Evolutionary conservation across 2,329 filamentous ascomycete genomes (phyloP), one percentile per base, ranked within the genome.

Genomic region (Penicillium sp.): DNA sequence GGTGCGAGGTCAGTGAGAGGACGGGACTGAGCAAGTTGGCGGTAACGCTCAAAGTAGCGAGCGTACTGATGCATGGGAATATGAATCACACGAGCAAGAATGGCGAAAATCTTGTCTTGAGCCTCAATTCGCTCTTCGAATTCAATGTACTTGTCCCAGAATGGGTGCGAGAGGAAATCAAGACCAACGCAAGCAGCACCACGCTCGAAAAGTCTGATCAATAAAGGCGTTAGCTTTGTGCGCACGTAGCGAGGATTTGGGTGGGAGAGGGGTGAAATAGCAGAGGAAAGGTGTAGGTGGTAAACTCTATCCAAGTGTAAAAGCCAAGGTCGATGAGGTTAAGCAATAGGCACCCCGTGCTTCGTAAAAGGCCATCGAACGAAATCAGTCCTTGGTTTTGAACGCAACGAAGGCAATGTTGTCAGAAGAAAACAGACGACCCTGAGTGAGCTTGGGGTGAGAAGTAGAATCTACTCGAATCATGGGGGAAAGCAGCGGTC

Each of bases 141-240:
- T 71, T 97, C 94, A 60, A 99, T 85, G 69, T 96, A 99, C 76
- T 96, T 97, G 74, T 99, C 94, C 94, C 94, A 99, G 77, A 99
- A 97, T 1, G 92, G 92, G 70, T 97, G 92, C 2, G 92, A 88
- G 29, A 96, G 81, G 70, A 96, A 99, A 75, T 99, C 94, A 16
- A 97, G 82, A 14, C 94, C 94, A 39, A 96, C 92, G 65, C 84
- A 88, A 29, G 83, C 83, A 27, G 91, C 89, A 58, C 89, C 94
- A 62, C 94, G 89, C 72, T 99, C 93, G 70, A 97, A 97, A 8
- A 97, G 83, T 64, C 94, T 99, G 64, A 52, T 45, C 36, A 48
- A 36, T 50, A 1, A 65, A 59, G n/a, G 13, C 4, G 72, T 80
- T 62, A 83, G 80, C 66, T 68, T 59, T 53, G n/a, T 47, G 21